Conservation (phyloP, 768 basidiomycete genomes). For the Boletus tylopilopsis region DNA sequence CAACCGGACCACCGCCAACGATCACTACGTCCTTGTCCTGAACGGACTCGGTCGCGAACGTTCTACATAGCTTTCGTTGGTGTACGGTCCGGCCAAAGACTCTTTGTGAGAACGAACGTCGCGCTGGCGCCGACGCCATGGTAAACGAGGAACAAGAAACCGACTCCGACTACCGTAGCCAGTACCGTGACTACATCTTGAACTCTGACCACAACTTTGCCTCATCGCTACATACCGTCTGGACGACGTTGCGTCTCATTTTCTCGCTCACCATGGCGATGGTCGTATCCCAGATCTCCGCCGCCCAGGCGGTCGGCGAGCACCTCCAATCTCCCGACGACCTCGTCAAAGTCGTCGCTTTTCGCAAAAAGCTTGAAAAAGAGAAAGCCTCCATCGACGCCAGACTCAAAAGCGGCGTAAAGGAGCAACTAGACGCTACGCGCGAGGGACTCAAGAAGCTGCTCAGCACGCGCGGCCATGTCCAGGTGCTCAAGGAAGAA, state of each 20-base stretch:
- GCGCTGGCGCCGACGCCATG: conserved; percentile 8
- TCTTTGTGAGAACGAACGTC: conserved; percentile 5
- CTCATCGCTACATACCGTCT: too few relatives aligned
- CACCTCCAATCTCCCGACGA: conserved; percentile 93
- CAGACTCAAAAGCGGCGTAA: conserved; percentile 85
- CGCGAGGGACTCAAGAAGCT: conserved; percentile 83
- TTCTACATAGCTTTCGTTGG: conserved; percentile 7
- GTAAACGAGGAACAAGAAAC: background rate
- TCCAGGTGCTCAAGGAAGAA: conserved; percentile 81
- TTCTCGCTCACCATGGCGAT: conserved; percentile 28
- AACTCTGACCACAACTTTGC: background rate
- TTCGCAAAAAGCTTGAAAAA: conserved; percentile 92
- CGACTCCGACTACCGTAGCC: background rate
- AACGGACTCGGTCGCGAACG: conserved; percentile 18
- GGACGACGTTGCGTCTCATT: background rate
- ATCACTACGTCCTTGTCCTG: conserved; percentile 84
- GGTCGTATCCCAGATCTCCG: conserved; percentile 58
- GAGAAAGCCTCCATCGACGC: conserved; percentile 94
- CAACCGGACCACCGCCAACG: conserved; percentile 92
- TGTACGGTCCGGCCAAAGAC: conserved; percentile 1
- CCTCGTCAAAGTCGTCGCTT: conserved; percentile 81
- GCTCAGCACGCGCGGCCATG: conserved; percentile 68
- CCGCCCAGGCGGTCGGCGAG: conserved; percentile 84
- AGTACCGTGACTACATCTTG: background rate
- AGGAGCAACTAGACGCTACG: conserved; percentile 89